Conservation (phyloP, 2,329 filamentous ascomycete genomes). For the Penicillium sp. region DNA sequence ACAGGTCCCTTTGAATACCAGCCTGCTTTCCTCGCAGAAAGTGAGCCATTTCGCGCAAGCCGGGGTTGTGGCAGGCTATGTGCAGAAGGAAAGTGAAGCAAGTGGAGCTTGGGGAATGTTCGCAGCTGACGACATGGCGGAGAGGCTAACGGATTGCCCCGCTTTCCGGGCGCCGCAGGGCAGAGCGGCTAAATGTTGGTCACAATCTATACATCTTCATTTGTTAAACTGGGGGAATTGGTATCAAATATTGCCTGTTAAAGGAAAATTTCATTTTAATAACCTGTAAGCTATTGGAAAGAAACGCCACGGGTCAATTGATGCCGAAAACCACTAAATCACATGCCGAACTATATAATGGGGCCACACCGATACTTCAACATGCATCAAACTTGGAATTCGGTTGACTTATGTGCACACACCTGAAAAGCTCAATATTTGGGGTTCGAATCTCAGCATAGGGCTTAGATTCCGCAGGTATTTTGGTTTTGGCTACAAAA, state of each 20-base stretch:
- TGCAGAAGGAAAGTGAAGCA: constrained; percentile 7
- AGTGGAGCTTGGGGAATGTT: constrained; percentile 16
- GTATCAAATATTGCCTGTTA: neutral
- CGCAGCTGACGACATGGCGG: constrained; percentile 29
- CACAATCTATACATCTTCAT: neutral
- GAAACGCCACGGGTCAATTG: neutral
- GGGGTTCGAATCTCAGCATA: neutral
- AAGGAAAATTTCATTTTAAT: neutral
- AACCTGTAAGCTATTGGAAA: neutral
- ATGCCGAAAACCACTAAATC: neutral
- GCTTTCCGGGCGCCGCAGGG: constrained; percentile 9
- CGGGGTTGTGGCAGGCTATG: constrained; percentile 2
- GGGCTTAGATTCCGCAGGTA: too few relatives aligned
- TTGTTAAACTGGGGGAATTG: neutral
- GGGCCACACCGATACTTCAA: neutral
- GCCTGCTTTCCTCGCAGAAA: constrained; percentile 92
- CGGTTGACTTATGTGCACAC: neutral
- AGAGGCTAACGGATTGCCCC: constrained; percentile 28
- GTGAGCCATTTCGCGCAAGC: constrained; percentile 65
- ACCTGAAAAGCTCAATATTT: neutral
- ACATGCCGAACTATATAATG: constrained; percentile 1
- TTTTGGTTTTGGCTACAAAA: too few relatives aligned
- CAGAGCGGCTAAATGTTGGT: neutral
- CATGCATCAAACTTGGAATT: neutral
- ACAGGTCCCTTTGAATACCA: constrained; percentile 89